phyloP scores from a whole-genome alignment of 1,284 basidiomycete species.

The Erythrobasidium hasegawianum region DNA sequence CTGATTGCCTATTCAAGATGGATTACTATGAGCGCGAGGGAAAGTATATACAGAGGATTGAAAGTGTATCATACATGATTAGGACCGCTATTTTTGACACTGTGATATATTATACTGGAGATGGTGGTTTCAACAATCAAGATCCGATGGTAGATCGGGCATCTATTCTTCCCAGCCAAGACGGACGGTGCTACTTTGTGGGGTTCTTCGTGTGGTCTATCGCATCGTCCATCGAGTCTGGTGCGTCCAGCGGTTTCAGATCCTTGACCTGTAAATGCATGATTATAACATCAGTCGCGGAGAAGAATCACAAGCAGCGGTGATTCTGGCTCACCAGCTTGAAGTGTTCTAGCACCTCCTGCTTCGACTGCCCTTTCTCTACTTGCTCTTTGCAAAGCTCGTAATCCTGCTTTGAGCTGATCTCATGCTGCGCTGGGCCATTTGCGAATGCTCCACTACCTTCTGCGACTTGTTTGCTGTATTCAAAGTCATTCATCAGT shows the following conservation, averaged over 20 bases:
- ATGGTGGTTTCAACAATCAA: no score
- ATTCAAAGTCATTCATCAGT: no score
- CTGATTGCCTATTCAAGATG: no score
- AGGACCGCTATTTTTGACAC: no score
- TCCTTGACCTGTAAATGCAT: neutral
- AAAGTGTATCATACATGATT: no score
- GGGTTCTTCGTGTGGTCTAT: neutral
- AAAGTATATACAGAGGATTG: no score
- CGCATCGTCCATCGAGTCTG: neutral
- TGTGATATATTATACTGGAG: no score
- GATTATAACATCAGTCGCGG: neutral
- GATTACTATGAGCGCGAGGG: no score
- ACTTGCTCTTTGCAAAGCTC: neutral
- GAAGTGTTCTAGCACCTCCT: neutral
- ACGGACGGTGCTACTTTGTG: neutral
- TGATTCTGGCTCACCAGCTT: neutral
- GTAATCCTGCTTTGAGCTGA: neutral
- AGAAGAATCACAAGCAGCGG: neutral
- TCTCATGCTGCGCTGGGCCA: neutral
- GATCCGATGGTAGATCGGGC: no score
- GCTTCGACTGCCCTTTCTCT: slow-evolving; percentile 1
- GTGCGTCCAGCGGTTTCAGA: neutral
- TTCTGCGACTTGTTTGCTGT: neutral
- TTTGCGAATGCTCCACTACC: neutral
- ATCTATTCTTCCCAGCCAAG: neutral